phyloP scores from a whole-genome alignment of 192 early-diverging fungal species.

The Backusella luteola region DNA sequence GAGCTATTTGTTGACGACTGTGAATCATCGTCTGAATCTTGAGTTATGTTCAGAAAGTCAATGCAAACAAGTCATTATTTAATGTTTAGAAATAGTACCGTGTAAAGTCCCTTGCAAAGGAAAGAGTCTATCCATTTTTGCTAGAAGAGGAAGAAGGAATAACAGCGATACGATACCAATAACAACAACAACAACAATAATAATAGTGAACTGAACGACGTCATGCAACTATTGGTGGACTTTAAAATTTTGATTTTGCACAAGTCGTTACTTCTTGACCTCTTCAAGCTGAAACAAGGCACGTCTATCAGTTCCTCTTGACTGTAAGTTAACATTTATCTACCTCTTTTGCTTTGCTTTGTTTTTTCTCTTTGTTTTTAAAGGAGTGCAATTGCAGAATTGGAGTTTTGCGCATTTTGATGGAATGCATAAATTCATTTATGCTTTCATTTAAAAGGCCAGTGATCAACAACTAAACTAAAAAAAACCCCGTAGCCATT shows the following conservation, averaged over 20 bases:
- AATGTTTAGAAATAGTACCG: constrained; percentile 10
- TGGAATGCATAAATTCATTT: background rate
- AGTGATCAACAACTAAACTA: too few relatives aligned
- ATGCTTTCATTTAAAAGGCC: too few relatives aligned
- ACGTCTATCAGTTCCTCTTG: too few relatives aligned
- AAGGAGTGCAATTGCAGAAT: background rate
- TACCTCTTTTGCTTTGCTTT: background rate
- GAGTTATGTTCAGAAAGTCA: background rate
- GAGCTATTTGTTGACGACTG: constrained; percentile 7
- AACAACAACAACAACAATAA: background rate
- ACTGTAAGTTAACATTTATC: too few relatives aligned
- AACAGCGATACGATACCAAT: background rate
- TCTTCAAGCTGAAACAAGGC: background rate
- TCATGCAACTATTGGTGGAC: background rate
- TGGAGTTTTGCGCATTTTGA: background rate
- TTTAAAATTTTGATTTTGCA: background rate
- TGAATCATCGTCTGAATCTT: constrained; percentile 19
- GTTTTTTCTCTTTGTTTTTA: background rate
- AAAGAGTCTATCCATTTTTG: background rate
- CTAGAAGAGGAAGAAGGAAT: background rate
- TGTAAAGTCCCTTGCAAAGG: background rate
- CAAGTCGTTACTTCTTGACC: background rate
- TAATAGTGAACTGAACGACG: background rate
- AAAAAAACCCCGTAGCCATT: too few relatives aligned
- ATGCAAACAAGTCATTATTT: background rate